These are phyloP conservation scores for Leersia perrieri DNA, from an alignment of 176 grass and related monocot species.

Conservation along the genomic window DNA sequence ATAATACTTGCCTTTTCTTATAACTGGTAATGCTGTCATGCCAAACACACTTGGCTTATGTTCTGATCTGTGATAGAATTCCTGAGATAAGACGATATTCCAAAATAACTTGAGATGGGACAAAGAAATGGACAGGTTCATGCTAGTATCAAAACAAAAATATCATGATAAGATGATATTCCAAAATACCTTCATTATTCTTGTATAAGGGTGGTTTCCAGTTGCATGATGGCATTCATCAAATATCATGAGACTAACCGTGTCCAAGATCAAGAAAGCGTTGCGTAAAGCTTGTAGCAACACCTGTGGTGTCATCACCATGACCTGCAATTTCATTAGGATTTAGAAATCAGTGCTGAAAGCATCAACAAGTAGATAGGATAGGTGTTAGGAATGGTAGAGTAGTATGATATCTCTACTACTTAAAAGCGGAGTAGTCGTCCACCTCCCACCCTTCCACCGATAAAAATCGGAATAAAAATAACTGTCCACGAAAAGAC, in stretches of 20 bases:
- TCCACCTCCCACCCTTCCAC: no score
- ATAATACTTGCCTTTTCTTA: constrained; percentile 69
- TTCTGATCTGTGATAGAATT: constrained; percentile 74
- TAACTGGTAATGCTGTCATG: constrained; percentile 84
- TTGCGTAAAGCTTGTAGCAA: constrained; percentile 76
- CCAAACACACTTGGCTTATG: constrained; percentile 69
- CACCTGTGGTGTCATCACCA: constrained; percentile 92
- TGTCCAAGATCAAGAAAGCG: constrained; percentile 71
- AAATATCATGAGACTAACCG: constrained; percentile 67
- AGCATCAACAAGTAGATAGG: constrained; percentile 14
- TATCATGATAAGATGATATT: constrained; percentile 14
- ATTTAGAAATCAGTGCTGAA: constrained; percentile 17
- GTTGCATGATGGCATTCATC: constrained; percentile 91
- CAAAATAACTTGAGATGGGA: constrained; percentile 20
- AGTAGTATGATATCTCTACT: not conserved
- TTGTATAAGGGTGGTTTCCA: constrained; percentile 78
- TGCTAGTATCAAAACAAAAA: constrained; percentile 17
- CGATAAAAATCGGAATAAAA: no score
- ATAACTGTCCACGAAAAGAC: no score
- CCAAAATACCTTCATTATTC: constrained; percentile 84
- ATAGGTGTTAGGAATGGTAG: not conserved
- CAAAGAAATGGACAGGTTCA: not conserved
- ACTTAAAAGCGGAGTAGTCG: no score
- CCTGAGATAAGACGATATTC: constrained; percentile 66
- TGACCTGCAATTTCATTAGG: constrained; percentile 52